Evolutionary conservation across 1,284 basidiomycete species (phyloP), one percentile per base, ranked within the genome.

Genomic region (Sphaerobolus stellatus): DNA sequence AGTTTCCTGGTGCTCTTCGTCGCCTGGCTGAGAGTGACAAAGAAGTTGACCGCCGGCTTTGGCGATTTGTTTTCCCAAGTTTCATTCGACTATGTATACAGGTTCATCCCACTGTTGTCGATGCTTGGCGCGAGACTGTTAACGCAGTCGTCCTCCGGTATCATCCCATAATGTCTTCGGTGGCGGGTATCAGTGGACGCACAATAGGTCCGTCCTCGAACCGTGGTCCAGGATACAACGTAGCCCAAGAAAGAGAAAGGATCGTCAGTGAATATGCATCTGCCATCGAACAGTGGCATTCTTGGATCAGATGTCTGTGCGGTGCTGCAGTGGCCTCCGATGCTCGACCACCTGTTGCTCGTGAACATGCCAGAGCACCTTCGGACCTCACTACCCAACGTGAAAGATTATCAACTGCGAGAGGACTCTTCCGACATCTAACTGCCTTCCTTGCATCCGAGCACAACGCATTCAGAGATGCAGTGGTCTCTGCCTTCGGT

Each of bases 401-500:
- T 16, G 90, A 93, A 62, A 78, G 87, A 40, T 78, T 91, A 64
- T 82, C 83, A 27, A 90, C 90, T 1, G 88, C 90, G 2, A 82
- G 91, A 16, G 89, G 86, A 27, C 72, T 97, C 16, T 94, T 98
- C 69, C 82, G 88, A 57, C 91, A 92, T 63, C 77, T 97, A 48
- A 88, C 91, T 2, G 90, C 90, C 5, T 91, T 94, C 66, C 77
- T 98, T 50, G 89, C 92, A 53, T 92, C 90, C 16, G 94, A 96
- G 61, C 87, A 91, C 64, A 82, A 82, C 6, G 74, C 82, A 1
- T 95, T 95, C 69, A 82, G 92, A 50, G 91, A 95, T 64, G 86
- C 88, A 0, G 92, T 92, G 16, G 91, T 95, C 4, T 76, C 90
- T 41, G 93, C 92, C 52, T 87, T 97, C 62, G 94, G 94, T 61